phyloP scores from a whole-genome alignment of 2,329 filamentous ascomycete genomes.

The Ophiostoma fasciatum region DNA sequence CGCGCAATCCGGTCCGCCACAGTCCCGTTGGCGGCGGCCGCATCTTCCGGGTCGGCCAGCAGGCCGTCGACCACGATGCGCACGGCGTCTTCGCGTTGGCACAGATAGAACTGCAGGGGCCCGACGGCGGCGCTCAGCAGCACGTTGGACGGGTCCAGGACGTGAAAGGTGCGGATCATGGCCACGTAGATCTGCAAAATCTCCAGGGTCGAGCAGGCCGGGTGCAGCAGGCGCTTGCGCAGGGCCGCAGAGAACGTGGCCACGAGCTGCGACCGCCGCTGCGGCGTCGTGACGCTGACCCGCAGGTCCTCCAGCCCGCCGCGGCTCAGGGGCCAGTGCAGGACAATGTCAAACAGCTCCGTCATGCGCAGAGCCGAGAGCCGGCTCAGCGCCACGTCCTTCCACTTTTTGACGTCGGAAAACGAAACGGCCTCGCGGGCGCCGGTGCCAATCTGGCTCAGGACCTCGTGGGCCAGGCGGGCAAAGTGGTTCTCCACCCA shows the following conservation, averaged over 20 bases:
- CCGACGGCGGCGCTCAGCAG: slow-evolving; percentile 60
- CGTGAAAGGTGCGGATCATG: slow-evolving; percentile 64
- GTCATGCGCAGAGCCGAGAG: slow-evolving; percentile 54
- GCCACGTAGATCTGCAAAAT: slow-evolving; percentile 66
- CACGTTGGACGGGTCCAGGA: slow-evolving; percentile 63
- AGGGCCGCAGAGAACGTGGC: slow-evolving; percentile 52
- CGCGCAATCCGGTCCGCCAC: slow-evolving; percentile 4
- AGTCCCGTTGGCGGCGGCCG: not conserved
- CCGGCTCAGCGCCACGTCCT: slow-evolving; percentile 52
- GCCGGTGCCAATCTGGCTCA: slow-evolving; percentile 24
- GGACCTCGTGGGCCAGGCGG: slow-evolving; percentile 47
- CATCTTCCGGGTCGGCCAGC: slow-evolving; percentile 43
- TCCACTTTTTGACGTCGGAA: slow-evolving; percentile 51
- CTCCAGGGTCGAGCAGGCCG: slow-evolving; percentile 59
- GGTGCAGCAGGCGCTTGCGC: slow-evolving; percentile 53
- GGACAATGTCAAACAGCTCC: slow-evolving; percentile 66
- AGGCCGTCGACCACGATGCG: slow-evolving; percentile 63
- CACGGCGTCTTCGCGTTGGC: slow-evolving; percentile 60
- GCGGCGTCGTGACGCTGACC: slow-evolving; percentile 52
- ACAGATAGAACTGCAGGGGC: slow-evolving; percentile 60
- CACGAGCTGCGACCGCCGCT: slow-evolving; percentile 55
- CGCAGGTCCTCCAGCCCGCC: slow-evolving; percentile 63
- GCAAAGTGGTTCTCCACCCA: slow-evolving; percentile 58
- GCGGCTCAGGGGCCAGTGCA: slow-evolving; percentile 56
- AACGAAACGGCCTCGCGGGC: slow-evolving; percentile 27